Conservation (phyloP, 2,329 filamentous ascomycete genomes). For the Venturia oleaginea region DNA sequence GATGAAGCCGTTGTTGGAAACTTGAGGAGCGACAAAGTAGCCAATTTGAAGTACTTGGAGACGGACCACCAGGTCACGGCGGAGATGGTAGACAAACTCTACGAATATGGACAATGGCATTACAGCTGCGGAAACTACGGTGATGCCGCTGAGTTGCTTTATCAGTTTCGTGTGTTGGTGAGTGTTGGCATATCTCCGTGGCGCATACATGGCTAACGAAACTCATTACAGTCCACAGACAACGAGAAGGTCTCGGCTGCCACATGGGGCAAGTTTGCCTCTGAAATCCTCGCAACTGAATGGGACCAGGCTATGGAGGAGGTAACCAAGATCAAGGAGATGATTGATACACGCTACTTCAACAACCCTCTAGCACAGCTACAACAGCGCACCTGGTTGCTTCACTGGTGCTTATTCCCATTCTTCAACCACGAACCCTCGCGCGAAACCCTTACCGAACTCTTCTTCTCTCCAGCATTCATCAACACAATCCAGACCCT, state of each 20-base stretch:
- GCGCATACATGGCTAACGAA: background rate
- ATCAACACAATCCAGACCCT: constrained; percentile 99
- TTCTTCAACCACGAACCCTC: constrained; percentile 96
- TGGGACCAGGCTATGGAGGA: constrained; percentile 78
- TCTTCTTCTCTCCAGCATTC: constrained; percentile 94
- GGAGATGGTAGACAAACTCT: constrained; percentile 93
- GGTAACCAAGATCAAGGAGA: constrained; percentile 54
- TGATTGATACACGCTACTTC: constrained; percentile 90
- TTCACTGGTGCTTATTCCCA: constrained; percentile 97
- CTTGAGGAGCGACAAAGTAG: constrained; percentile 91
- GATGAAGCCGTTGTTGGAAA: constrained; percentile 86
- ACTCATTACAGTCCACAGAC: constrained; percentile 60
- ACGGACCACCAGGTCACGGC: constrained; percentile 90
- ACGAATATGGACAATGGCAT: constrained; percentile 93
- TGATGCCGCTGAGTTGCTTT: constrained; percentile 83
- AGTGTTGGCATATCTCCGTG: background rate
- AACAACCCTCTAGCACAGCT: constrained; percentile 94
- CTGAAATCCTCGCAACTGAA: constrained; percentile 87
- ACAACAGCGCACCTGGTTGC: constrained; percentile 90
- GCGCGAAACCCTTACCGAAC: constrained; percentile 82
- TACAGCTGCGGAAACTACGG: constrained; percentile 95
- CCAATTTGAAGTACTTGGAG: constrained; percentile 97
- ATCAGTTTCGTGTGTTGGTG: constrained; percentile 87
- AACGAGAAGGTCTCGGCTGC: constrained; percentile 94
- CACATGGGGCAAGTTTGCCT: constrained; percentile 96